Evolutionary conservation across 306 rosid genomes (phyloP), one percentile per base, ranked within the genome.

Genomic region (Lathyrus sativus): DNA sequence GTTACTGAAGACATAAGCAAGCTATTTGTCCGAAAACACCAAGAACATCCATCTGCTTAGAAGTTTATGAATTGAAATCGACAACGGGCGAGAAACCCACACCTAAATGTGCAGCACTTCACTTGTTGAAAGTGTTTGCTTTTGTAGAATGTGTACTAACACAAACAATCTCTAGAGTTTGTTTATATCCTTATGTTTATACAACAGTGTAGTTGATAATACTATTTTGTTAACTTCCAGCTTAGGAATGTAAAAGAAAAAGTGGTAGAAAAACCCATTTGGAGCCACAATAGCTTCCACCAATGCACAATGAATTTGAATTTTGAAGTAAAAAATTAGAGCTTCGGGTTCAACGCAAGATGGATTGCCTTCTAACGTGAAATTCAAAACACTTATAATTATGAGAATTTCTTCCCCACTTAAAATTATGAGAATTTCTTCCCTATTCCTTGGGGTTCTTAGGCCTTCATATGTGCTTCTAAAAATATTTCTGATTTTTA

Each of bases 1-100:
- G 98, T 86, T 54, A 93, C 98, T 9, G 98, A 93, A 83, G 98
- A 93, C 83, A 74, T 93, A 9, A 79, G 84, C 83, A 93, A 81
- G 89, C 91, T 93, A 28, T 93, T 93, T 77, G 95, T 93, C 77
- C 83, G 84, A 62, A 90, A 84, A 81, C 80, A 65, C 6, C 59
- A 78, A 43, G 85, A 79, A 35, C 75, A 80, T 41, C 75, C 82
- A 49, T 37, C 83, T 45, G 11, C 70, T 28, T 84, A 68, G 70
- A 53, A 74, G 55, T 33, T 70, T 43, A 44, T 53, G 62, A 41
- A 29, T 70, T 60, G 48, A 50, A 60, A 68, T 58, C 2, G 50
- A 12, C 65, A 78, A 67, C 45, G 67, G 48, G 65, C 9, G 63
- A 49, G 68, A 74, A 68, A 73, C 65, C 46, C 48, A 66, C 74